Percentiles rank a stretch among this genome's conserved stretches.
Conservation (phyloP, 352 stramenopile species). For the Albugo candida region DNA sequence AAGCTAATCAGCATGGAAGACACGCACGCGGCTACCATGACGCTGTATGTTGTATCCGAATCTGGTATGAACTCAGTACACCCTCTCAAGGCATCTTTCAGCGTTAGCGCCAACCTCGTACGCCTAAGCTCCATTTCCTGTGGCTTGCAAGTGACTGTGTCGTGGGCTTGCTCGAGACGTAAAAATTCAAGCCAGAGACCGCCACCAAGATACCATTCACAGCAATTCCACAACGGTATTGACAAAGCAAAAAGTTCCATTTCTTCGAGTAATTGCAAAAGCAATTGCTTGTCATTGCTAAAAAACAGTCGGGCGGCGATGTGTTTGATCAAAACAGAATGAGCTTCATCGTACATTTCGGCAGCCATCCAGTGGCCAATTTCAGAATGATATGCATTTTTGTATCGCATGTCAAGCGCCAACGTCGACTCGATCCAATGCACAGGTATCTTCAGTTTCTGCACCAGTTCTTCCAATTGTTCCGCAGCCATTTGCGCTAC, state of each 20-base stretch:
- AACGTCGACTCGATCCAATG: constrained; percentile 55
- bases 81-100: too few relatives aligned
- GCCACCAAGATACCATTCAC: constrained; percentile 24
- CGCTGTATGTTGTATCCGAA: too few relatives aligned
- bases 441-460: constrained; percentile 23
- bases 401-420: constrained; percentile 26
- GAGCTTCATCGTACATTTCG: constrained; percentile 32
- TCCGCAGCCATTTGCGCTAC: constrained; percentile 25
- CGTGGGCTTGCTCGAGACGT: constrained; percentile 19
- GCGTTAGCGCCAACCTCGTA: too few relatives aligned
- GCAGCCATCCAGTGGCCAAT: constrained; percentile 59
- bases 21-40: too few relatives aligned
- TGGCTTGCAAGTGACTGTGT: too few relatives aligned
- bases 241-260: constrained; percentile 26
- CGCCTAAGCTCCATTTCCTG: too few relatives aligned
- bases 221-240: constrained; percentile 49
- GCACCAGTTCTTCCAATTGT: constrained; percentile 26
- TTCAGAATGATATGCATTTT: constrained; percentile 31
- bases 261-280: constrained; percentile 29
- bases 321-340: constrained; percentile 31
- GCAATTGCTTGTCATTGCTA: constrained; percentile 26
- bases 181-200: constrained; percentile 52
- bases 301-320: constrained; percentile 46
- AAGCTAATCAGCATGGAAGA: too few relatives aligned
- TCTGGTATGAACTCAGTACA: too few relatives aligned